Evolutionary conservation across 495 filamentous ascomycete species (phyloP).

Genomic region (Astrothelium macrocarpum): DNA sequence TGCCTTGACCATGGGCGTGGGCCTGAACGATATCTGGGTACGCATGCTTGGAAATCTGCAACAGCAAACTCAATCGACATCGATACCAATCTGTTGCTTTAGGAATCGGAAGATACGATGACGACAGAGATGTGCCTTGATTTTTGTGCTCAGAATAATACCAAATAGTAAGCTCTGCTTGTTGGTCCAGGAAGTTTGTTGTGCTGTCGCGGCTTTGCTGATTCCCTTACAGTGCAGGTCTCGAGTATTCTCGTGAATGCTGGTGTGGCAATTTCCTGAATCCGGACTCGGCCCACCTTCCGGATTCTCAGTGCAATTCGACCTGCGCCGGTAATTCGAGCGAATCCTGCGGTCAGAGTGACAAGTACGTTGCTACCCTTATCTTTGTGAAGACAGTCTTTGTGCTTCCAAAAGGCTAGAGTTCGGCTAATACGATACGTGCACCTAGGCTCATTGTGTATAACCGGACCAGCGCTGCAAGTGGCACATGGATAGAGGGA

Average conservation of each 20-base stretch:
- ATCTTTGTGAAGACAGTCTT: neutral
- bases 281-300: neutral
- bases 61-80: neutral
- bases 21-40: neutral
- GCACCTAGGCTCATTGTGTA: neutral
- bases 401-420: neutral
- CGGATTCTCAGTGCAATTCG: neutral
- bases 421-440: neutral
- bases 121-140: neutral
- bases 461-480: slow-evolving; percentile 8
- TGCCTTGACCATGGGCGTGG: neutral
- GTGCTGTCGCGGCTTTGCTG: neutral
- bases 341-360: neutral
- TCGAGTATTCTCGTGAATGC: neutral
- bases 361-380: neutral
- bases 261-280: slow-evolving; percentile 1
- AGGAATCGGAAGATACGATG: neutral
- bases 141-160: neutral
- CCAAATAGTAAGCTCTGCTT: neutral
- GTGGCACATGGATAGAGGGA: neutral
- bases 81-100: neutral
- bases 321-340: neutral
- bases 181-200: too few species aligned
- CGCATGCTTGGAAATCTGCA: neutral
- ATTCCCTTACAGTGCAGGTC: neutral